These are phyloP conservation scores for Cryptococcus wingfieldii DNA, from an alignment of 1,284 basidiomycete genomes.

Conservation along the genomic window DNA sequence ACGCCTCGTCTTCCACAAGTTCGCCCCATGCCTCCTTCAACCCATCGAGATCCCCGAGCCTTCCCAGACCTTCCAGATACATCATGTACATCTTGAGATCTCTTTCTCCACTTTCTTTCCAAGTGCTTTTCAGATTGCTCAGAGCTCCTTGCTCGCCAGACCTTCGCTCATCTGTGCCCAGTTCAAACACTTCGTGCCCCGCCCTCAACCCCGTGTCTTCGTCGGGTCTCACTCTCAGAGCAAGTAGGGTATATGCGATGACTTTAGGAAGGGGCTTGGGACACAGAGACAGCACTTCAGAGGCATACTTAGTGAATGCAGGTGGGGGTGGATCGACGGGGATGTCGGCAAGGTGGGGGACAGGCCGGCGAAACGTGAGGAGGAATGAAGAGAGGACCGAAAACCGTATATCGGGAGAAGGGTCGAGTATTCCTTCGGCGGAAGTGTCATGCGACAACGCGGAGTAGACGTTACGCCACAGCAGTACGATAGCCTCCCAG, in stretches of 20 bases:
- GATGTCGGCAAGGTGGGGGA: neutral
- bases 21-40: slow-evolving; percentile 39
- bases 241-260: slow-evolving; percentile 10
- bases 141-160: slow-evolving; percentile 1
- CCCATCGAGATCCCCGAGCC: slow-evolving; percentile 32
- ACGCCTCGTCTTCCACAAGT: slow-evolving; percentile 28
- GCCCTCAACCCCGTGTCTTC: neutral
- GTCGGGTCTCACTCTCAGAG: slow-evolving; percentile 9
- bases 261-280: slow-evolving; percentile 7
- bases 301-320: neutral
- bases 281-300: slow-evolving; percentile 4
- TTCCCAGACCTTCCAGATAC: slow-evolving; percentile 40
- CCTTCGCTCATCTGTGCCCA: slow-evolving; percentile 6
- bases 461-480: slow-evolving; percentile 2
- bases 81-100: slow-evolving; percentile 44
- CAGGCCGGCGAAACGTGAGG: slow-evolving; percentile 5
- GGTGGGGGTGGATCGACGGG: neutral
- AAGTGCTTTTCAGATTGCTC: slow-evolving; percentile 24
- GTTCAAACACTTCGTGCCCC: slow-evolving; percentile 12
- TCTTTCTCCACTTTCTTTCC: slow-evolving; percentile 27
- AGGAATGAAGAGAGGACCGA: slow-evolving; percentile 7
- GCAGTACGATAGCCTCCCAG: slow-evolving; percentile 1
- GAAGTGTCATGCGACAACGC: neutral
- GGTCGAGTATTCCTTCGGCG: neutral
- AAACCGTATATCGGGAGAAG: neutral